phyloP scores from a whole-genome alignment of 441 rosid species.

The Erodium moschatum region DNA sequence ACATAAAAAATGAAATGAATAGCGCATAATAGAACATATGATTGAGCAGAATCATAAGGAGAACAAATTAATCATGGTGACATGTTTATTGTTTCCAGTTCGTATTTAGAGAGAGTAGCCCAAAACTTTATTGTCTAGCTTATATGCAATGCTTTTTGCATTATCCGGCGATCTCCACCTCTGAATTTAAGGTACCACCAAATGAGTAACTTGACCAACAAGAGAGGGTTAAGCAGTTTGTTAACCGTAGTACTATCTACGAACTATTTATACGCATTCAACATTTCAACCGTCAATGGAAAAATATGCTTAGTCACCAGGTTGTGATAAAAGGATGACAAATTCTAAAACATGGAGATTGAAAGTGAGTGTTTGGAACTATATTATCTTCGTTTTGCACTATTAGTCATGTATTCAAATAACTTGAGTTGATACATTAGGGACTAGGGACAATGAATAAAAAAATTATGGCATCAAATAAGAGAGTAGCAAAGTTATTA shows the following conservation, averaged over 20 bases:
- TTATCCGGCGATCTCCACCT: too few relatives aligned
- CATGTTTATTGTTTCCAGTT: too few relatives aligned
- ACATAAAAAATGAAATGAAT: conserved; percentile 13
- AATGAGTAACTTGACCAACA: too few relatives aligned
- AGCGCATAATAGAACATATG: not conserved
- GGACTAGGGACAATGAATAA: not conserved
- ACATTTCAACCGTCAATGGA: not conserved
- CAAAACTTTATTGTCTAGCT: too few relatives aligned
- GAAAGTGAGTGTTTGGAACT: not conserved
- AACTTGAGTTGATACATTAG: too few relatives aligned
- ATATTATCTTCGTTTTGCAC: not conserved
- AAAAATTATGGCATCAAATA: not conserved
- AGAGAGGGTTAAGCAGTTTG: too few relatives aligned
- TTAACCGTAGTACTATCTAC: not conserved
- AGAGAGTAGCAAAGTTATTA: not conserved
- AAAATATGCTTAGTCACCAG: not conserved
- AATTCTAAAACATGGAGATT: not conserved
- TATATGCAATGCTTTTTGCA: too few relatives aligned
- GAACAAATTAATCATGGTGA: too few relatives aligned
- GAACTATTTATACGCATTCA: not conserved
- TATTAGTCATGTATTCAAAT: not conserved
- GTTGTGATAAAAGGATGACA: not conserved
- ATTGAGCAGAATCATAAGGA: not conserved
- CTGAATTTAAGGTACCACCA: too few relatives aligned
- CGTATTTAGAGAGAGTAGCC: too few relatives aligned